These are phyloP conservation scores for Helminthosporium solani DNA, from an alignment of 2,329 filamentous ascomycete genomes.

Conservation along the genomic window DNA sequence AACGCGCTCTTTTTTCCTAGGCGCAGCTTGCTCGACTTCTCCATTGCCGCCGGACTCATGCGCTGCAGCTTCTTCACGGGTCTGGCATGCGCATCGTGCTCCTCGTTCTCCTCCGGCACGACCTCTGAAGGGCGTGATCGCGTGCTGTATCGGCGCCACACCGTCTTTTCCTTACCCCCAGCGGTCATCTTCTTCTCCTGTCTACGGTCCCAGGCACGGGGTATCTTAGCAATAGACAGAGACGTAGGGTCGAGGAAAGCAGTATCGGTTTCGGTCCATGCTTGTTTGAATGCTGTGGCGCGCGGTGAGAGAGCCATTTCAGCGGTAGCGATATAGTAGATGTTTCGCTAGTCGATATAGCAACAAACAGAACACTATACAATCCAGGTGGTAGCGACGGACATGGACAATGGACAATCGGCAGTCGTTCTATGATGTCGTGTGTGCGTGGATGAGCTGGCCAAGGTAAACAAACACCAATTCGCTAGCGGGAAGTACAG, in stretches of 20 bases:
- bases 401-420: background rate
- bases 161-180: slow-evolving; percentile 45
- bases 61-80: slow-evolving; percentile 49
- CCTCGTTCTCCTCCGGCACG: slow-evolving; percentile 15
- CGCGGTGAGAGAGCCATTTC: slow-evolving; percentile 34
- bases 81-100: slow-evolving; percentile 39
- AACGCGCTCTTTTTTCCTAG: slow-evolving; percentile 33
- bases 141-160: slow-evolving; percentile 49
- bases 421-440: background rate
- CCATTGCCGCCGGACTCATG: slow-evolving; percentile 36
- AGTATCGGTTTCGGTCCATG: slow-evolving; percentile 47
- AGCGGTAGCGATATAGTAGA: slow-evolving; percentile 11
- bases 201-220: slow-evolving; percentile 52
- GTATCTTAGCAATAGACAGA: slow-evolving; percentile 45
- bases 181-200: slow-evolving; percentile 44
- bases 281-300: slow-evolving; percentile 32
- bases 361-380: slow-evolving; percentile 9
- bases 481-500: slow-evolving; percentile 1
- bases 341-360: slow-evolving; percentile 13
- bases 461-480: slow-evolving; percentile 6
- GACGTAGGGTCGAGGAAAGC: slow-evolving; percentile 44
- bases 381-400: background rate
- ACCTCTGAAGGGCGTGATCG: slow-evolving; percentile 26
- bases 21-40: slow-evolving; percentile 20
- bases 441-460: slow-evolving; percentile 9